Base-by-base conservation (phyloP, 805 yeast genomes). In the Pichia rugopelliculosa region DNA sequence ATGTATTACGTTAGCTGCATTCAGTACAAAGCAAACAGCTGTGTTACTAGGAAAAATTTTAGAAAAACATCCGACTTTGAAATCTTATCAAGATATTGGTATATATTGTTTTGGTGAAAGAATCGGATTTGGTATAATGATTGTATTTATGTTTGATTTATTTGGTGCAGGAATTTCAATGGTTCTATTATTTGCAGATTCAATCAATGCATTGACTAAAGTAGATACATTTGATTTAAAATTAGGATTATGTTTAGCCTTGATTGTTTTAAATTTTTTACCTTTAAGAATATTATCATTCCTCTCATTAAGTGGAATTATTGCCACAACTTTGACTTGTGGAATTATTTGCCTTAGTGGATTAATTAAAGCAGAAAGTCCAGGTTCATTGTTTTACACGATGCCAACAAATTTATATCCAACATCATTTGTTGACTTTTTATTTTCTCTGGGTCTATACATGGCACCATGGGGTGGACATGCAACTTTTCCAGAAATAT, bases 401-500 rank as follows among this genome's bases (percentile, higher is more conserved):
- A 82, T 82, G 75, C 74, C 76, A 6, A 84, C 93, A 0, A 76
- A 80, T 52, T 39, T 84, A 50, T 80, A 79, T 73, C 96, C 96
- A 3, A 58, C 62, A 6, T 68, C 75, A 10, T 56, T 66, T 15
- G 62, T 72, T 6, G 78, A 76, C 51, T 69, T 79, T 27, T 72
- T 84, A 41, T 69, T 84, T 41, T 73, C 84, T 9, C 65, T 82
- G 47, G 91, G 91, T 2, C 71, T 84, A 25, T 72, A 80, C 49
- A 75, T 84, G 73, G 88, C 90, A 4, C 88, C 89, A 12, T 84
- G 87, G 79, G 91, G 91, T 48, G 93, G 93, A 3, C 91, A 84
- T 60, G 87, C 88, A 1, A 82, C 85, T 7, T 83, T 83, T 54
- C 91, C 91, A 2, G 86, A 82, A 56, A 66, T 84, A 39, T 80